phyloP scores from a whole-genome alignment of 2,329 filamentous ascomycete genomes.

The Dryadomyces quercus-mongolicae region DNA sequence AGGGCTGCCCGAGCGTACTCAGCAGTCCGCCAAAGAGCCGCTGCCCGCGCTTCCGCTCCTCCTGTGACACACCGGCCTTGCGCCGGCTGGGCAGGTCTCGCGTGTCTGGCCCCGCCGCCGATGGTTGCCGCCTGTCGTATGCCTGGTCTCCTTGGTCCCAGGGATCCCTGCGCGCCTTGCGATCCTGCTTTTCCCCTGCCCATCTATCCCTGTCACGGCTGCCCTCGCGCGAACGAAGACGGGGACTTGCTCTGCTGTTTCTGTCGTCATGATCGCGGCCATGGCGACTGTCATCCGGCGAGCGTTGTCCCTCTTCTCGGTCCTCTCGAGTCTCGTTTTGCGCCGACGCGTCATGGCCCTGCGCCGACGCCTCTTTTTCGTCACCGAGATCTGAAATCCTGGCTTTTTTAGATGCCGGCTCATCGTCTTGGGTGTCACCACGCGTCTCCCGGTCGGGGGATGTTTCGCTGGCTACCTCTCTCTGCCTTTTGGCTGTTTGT shows the following conservation, averaged over 20 bases:
- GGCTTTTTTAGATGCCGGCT: background rate
- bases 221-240: too few species aligned
- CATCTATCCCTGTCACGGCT: too few species aligned
- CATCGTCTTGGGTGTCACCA: background rate
- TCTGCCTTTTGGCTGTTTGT: background rate
- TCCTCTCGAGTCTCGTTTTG: background rate
- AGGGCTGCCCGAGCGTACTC: conserved; percentile 63
- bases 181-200: too few species aligned
- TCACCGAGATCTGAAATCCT: background rate
- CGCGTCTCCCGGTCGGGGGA: background rate
- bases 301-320: too few species aligned
- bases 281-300: too few species aligned
- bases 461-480: background rate
- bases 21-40: conserved; percentile 76
- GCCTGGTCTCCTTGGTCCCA: background rate
- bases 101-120: background rate
- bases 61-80: conserved; percentile 32
- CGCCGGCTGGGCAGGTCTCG: background rate
- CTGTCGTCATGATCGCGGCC: background rate
- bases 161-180: too few species aligned
- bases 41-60: conserved; percentile 76
- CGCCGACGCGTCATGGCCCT: background rate
- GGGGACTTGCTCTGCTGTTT: too few species aligned
- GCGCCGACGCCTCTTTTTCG: background rate
- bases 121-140: background rate